A percentile compares a stretch with the other conserved stretches of the same genome.
Evolutionary conservation across 345 rosid species (phyloP).

Genomic region (Bruguiera gymnorhiza): DNA sequence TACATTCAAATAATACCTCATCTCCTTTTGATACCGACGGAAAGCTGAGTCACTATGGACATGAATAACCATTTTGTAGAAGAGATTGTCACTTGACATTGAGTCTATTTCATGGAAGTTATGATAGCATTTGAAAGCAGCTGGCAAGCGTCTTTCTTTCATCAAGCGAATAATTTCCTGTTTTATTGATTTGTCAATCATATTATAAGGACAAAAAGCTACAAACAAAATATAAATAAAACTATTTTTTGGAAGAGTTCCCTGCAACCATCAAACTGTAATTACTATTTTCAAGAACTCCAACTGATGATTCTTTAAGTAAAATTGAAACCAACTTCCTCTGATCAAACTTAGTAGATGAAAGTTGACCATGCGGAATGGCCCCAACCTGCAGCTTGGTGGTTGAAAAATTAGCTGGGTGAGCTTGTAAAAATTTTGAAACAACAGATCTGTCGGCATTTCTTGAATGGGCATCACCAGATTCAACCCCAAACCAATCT

Average conservation of each 20-base stretch:
- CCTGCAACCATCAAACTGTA: too few species aligned
- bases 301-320: background rate
- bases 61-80: conserved; percentile 88
- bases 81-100: conserved; percentile 64
- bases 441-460: conserved; percentile 79
- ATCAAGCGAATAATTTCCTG: conserved; percentile 92
- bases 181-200: conserved; percentile 8
- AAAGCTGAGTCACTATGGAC: conserved; percentile 81
- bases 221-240: background rate
- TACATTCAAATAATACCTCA: conserved; percentile 57
- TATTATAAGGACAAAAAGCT: background rate
- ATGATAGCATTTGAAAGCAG: conserved; percentile 84
- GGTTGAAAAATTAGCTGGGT: conserved; percentile 76
- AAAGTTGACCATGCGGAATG: background rate
- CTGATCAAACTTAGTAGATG: background rate
- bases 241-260: too few species aligned
- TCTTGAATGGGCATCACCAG: conserved; percentile 50
- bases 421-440: conserved; percentile 78
- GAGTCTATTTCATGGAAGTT: conserved; percentile 69
- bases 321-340: background rate
- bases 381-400: conserved; percentile 71
- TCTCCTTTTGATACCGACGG: conserved; percentile 90
- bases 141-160: conserved; percentile 73
- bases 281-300: background rate
- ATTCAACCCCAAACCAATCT: conserved; percentile 78